Evolutionary conservation across 192 early-diverging fungal genomes (phyloP).

Genomic region (Coemansia erecta): DNA sequence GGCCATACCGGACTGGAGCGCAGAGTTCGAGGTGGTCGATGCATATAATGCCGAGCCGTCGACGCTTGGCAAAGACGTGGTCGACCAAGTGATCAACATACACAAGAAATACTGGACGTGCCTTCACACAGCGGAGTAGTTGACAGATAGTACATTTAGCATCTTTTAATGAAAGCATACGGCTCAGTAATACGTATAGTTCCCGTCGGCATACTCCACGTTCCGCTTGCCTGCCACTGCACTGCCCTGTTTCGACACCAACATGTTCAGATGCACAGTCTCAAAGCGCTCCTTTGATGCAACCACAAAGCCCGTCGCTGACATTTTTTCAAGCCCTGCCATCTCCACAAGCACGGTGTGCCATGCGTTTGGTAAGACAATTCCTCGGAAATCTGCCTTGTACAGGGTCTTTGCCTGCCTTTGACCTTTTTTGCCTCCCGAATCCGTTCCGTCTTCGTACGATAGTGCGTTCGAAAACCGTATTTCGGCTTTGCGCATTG

Average conservation of each 20-base stretch:
- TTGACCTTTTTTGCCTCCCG: neutral
- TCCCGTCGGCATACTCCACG: too few species aligned
- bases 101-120: constrained; percentile 28
- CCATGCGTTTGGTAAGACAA: constrained; percentile 42
- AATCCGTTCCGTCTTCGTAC: constrained; percentile 11
- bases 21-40: constrained; percentile 20
- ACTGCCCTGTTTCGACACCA: constrained; percentile 41
- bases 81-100: constrained; percentile 22
- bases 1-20: constrained; percentile 20
- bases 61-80: constrained; percentile 20
- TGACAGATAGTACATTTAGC: neutral
- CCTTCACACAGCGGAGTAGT: neutral
- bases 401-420: constrained; percentile 8
- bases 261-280: constrained; percentile 40
- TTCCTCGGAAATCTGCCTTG: constrained; percentile 29
- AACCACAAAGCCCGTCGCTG: constrained; percentile 8
- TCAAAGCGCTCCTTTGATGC: constrained; percentile 29
- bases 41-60: constrained; percentile 24
- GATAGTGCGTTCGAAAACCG: constrained; percentile 27
- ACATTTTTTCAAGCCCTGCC: constrained; percentile 7
- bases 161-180: too few species aligned
- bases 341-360: constrained; percentile 14
- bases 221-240: constrained; percentile 26
- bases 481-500: constrained; percentile 24
- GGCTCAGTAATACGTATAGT: neutral